Evolutionary conservation across 2,329 filamentous ascomycete genomes (phyloP).

Genomic region (Didymella glomerata): DNA sequence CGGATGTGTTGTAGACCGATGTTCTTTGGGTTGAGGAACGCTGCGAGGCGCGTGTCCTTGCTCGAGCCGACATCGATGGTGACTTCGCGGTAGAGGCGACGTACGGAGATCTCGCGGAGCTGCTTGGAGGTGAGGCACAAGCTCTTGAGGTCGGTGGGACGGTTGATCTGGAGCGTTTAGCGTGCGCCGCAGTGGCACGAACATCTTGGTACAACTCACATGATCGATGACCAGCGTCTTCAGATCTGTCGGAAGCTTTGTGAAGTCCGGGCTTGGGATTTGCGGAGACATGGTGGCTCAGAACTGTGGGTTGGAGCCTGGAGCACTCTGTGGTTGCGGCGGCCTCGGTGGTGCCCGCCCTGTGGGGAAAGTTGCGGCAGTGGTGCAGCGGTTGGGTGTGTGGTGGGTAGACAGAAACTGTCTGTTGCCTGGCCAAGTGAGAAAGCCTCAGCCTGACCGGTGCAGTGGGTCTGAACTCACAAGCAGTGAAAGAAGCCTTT

Average conservation of each 20-base stretch:
- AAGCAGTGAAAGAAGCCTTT: neutral
- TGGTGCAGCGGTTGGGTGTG: neutral
- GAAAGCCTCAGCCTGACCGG: neutral
- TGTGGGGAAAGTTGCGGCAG: neutral
- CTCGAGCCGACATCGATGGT: conserved; percentile 57
- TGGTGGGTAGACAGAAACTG: neutral
- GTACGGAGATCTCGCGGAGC: conserved; percentile 57
- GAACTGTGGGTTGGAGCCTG: neutral
- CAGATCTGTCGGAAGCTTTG: conserved; percentile 49
- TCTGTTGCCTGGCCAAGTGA: neutral
- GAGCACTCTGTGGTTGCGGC: conserved; percentile 4
- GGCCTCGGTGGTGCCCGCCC: conserved; percentile 6
- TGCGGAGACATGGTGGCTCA: conserved; percentile 36
- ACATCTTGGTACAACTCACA: conserved; percentile 35
- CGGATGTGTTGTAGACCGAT: conserved; percentile 58
- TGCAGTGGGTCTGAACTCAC: neutral
- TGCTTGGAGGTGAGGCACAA: conserved; percentile 59
- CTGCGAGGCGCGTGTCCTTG: conserved; percentile 55
- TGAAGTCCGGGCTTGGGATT: conserved; percentile 29
- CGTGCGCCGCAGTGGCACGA: neutral
- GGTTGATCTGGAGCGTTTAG: conserved; percentile 48
- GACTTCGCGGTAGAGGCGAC: conserved; percentile 57
- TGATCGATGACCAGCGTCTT: conserved; percentile 53
- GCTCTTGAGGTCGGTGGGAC: conserved; percentile 58
- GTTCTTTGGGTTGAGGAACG: conserved; percentile 58